Conservation (phyloP, 768 basidiomycete genomes). For the Terana coerulea region DNA sequence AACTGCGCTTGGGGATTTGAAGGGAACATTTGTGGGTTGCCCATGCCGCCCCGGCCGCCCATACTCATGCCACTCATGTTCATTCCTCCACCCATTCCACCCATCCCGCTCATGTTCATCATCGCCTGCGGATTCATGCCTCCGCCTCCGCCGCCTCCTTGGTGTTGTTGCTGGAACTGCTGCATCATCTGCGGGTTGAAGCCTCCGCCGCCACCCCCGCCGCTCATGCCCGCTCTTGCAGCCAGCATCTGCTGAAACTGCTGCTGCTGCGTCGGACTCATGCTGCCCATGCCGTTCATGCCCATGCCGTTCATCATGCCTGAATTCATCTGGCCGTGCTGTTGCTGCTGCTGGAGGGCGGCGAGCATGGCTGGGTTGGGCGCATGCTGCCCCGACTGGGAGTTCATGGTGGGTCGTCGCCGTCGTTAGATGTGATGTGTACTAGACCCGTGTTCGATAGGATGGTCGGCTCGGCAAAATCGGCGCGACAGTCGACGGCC, state of each 20-base stretch:
- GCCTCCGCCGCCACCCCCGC: conserved; percentile 10
- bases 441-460: not conserved
- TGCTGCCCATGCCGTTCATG: conserved; percentile 15
- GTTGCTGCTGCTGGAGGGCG: conserved; percentile 10
- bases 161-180: conserved; percentile 7
- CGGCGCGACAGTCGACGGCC: too few species aligned
- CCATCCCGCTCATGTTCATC: conserved; percentile 10
- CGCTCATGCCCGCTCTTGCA: conserved; percentile 12
- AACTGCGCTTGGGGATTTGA: too few species aligned
- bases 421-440: not conserved
- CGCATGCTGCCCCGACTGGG: conserved; percentile 9
- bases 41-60: not conserved
- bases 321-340: conserved; percentile 14
- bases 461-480: too few species aligned
- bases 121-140: conserved; percentile 8
- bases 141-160: conserved; percentile 10
- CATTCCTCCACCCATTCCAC: too few species aligned
- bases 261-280: conserved; percentile 14
- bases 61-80: conserved; percentile 1
- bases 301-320: conserved; percentile 12
- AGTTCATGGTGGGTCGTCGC: conserved; percentile 8
- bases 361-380: conserved; percentile 11
- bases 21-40: conserved; percentile 8
- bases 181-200: conserved; percentile 15
- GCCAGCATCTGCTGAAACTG: conserved; percentile 13